Evolutionary conservation across 1,284 basidiomycete species (phyloP).

Genomic region (Grifola frondosa): DNA sequence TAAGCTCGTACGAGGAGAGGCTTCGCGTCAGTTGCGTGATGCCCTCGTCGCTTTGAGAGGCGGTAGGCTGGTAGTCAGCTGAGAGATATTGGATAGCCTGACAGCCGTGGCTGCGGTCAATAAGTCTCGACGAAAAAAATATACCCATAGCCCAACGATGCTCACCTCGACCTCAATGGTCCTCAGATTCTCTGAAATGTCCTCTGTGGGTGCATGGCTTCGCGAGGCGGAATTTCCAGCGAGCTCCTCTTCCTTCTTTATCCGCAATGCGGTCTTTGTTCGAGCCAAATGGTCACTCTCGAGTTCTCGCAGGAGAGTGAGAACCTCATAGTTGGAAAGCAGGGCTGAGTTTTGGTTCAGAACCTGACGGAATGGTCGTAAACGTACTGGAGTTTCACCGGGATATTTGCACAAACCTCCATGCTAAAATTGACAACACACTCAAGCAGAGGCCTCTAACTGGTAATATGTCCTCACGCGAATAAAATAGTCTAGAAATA

Average conservation of each 20-base stretch:
- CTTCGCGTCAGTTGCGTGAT: constrained; percentile 67
- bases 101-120: constrained; percentile 7
- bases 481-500: constrained; percentile 15
- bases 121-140: constrained; percentile 9
- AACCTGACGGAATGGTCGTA: constrained; percentile 54
- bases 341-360: constrained; percentile 77
- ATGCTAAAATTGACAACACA: constrained; percentile 14
- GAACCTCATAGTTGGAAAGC: constrained; percentile 85
- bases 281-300: constrained; percentile 71
- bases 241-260: constrained; percentile 71
- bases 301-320: constrained; percentile 74
- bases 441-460: neutral
- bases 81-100: constrained; percentile 85
- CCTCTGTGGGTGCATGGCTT: constrained; percentile 37
- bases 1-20: constrained; percentile 71
- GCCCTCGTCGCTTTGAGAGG: constrained; percentile 62
- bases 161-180: constrained; percentile 88
- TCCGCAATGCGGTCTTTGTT: constrained; percentile 58
- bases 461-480: constrained; percentile 1
- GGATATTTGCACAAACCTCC: constrained; percentile 31
- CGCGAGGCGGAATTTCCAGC: constrained; percentile 31
- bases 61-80: constrained; percentile 69
- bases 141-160: constrained; percentile 5
- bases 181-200: constrained; percentile 77
- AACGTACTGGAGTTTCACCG: neutral